These are phyloP conservation scores for Termitomyces sp. DNA, from an alignment of 1,284 basidiomycete species.

Conservation along the genomic window DNA sequence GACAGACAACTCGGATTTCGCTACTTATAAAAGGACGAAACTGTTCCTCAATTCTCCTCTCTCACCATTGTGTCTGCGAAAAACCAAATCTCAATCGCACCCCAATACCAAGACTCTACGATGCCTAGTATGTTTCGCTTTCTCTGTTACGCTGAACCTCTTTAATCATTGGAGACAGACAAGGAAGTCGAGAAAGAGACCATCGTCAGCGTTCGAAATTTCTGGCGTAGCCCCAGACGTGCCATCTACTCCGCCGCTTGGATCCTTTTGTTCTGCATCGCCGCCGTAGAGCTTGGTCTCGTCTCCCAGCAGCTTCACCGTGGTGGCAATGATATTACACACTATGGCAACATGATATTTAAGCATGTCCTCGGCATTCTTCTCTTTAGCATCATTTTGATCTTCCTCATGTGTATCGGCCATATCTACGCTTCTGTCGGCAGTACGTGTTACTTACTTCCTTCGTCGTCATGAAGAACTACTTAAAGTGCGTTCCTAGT, in stretches of 20 bases:
- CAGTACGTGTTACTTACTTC: neutral
- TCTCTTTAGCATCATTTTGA: conserved; percentile 8
- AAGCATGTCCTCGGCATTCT: conserved; percentile 12
- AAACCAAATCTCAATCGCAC: neutral
- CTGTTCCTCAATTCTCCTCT: neutral
- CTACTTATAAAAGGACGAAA: neutral
- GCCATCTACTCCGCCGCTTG: conserved; percentile 6
- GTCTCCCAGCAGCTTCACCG: conserved; percentile 11
- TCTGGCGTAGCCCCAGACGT: conserved; percentile 6
- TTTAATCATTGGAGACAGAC: neutral
- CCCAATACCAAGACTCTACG: neutral
- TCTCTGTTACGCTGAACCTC: neutral
- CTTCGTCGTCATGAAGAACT: neutral
- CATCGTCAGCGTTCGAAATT: neutral
- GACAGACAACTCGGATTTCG: neutral
- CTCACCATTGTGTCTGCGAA: neutral
- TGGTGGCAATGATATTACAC: conserved; percentile 3
- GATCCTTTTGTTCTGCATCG: conserved; percentile 9
- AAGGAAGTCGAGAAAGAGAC: conserved; percentile 5
- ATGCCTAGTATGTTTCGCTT: neutral
- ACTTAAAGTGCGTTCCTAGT: neutral
- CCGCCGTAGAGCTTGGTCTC: conserved; percentile 8
- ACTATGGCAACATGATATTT: conserved; percentile 14
- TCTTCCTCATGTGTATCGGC: conserved; percentile 11
- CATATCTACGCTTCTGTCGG: conserved; percentile 4